Conservation (phyloP, 2,329 filamentous ascomycete species). For the Xylaria sp. region DNA sequence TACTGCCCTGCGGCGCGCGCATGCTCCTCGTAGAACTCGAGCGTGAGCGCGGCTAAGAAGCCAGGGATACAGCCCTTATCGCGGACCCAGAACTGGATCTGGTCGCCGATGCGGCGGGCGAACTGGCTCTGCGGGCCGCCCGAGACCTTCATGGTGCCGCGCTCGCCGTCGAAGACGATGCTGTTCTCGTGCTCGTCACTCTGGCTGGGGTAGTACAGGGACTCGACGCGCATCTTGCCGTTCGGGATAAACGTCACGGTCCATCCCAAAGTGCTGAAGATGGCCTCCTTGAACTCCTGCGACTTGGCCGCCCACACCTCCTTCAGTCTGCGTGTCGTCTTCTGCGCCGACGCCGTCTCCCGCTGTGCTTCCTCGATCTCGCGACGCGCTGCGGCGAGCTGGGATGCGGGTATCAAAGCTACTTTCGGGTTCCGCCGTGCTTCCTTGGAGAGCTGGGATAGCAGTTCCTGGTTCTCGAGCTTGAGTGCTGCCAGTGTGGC, state of each 20-base stretch:
- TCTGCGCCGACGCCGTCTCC: conserved; percentile 78
- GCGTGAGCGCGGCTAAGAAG: conserved; percentile 87
- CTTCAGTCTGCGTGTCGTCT: conserved; percentile 85
- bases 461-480: conserved; percentile 84
- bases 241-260: conserved; percentile 97
- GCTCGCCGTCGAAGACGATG: conserved; percentile 89
- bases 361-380: conserved; percentile 77
- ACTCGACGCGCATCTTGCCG: conserved; percentile 91
- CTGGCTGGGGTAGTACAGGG: conserved; percentile 79
- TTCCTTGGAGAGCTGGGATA: conserved; percentile 72
- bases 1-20: conserved; percentile 40
- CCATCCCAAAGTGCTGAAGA: conserved; percentile 92
- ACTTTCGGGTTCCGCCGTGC: conserved; percentile 54
- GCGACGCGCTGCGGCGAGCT: conserved; percentile 78
- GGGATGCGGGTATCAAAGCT: conserved; percentile 77
- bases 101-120: conserved; percentile 82
- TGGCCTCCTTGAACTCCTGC: conserved; percentile 93
- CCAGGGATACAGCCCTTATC: conserved; percentile 93
- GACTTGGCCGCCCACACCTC: conserved; percentile 93
- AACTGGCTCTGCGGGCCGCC: conserved; percentile 89
- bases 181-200: conserved; percentile 75
- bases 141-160: conserved; percentile 97
- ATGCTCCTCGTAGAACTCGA: conserved; percentile 89
- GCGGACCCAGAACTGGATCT: conserved; percentile 96
- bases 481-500: conserved; percentile 80